phyloP scores from a whole-genome alignment of 306 rosid species.

The Rosa rugosa region DNA sequence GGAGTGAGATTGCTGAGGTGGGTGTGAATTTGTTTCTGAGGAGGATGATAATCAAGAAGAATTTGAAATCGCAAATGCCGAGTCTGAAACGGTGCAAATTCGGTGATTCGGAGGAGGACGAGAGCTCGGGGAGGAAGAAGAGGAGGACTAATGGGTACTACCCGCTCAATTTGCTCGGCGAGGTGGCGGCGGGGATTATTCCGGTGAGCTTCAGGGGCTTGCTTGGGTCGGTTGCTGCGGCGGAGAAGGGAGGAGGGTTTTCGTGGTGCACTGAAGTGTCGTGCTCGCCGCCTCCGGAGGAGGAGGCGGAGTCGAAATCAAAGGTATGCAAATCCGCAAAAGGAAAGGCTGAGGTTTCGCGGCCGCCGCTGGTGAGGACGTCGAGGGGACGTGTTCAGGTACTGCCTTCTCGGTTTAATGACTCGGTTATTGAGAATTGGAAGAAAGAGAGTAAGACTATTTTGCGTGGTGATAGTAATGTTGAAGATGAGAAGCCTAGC shows the following conservation, averaged over 20 bases:
- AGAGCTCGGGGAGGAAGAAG: conserved; percentile 66
- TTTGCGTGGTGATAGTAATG: conserved; percentile 42
- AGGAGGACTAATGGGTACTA: conserved; percentile 70
- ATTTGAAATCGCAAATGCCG: conserved; percentile 97
- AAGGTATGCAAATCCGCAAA: conserved; percentile 30
- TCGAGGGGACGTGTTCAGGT: conserved; percentile 97
- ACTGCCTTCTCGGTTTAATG: conserved; percentile 94
- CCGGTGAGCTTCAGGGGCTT: conserved; percentile 68
- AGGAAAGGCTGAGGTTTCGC: conserved; percentile 45
- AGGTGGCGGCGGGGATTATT: conserved; percentile 78
- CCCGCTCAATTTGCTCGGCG: conserved; percentile 81
- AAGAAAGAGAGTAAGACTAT: conserved; percentile 68
- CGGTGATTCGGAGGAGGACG: conserved; percentile 71
- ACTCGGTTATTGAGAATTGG: conserved; percentile 97
- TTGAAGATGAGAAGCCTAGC: conserved; percentile 55
- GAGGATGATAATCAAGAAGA: conserved; percentile 87
- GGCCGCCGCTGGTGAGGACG: conserved; percentile 91
- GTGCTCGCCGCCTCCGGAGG: conserved; percentile 40
- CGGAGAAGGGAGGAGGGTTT: conserved; percentile 45
- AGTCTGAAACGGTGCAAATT: conserved; percentile 79
- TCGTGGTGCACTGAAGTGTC: conserved; percentile 66
- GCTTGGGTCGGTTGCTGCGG: conserved; percentile 21
- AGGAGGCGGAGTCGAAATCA: conserved; percentile 51
- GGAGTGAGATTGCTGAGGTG: conserved; percentile 10
- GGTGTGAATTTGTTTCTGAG: conserved; percentile 16